These are phyloP conservation scores for Dryas drummondii DNA, from an alignment of 306 rosid genomes.

Conservation along the genomic window DNA sequence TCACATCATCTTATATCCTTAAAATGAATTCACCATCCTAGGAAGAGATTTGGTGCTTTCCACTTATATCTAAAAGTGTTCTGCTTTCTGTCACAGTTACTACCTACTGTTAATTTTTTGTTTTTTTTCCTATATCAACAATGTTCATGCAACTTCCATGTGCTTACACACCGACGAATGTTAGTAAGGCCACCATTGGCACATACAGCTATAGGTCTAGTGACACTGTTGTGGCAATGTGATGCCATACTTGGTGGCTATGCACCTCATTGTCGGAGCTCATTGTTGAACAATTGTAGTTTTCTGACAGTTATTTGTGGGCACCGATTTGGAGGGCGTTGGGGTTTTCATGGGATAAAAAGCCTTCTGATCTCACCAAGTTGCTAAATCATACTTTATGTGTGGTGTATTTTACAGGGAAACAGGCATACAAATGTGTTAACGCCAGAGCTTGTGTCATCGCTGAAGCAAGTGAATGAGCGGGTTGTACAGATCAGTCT, in stretches of 20 bases:
- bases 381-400: constrained; percentile 12
- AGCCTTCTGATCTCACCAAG: neutral
- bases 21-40: neutral
- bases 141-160: neutral
- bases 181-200: too few relatives aligned
- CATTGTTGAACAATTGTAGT: too few relatives aligned
- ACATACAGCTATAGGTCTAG: too few relatives aligned
- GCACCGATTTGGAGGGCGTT: too few relatives aligned
- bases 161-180: neutral
- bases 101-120: neutral
- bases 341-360: too few relatives aligned
- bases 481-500: constrained; percentile 86
- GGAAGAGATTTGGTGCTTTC: neutral
- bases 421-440: constrained; percentile 63
- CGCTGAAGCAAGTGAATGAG: constrained; percentile 70
- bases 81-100: neutral
- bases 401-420: constrained; percentile 44
- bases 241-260: too few relatives aligned
- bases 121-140: neutral
- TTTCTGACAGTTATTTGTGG: too few relatives aligned
- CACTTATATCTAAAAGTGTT: neutral
- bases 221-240: too few relatives aligned
- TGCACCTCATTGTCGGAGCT: neutral
- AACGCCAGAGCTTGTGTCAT: constrained; percentile 69
- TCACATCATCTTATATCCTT: neutral